Percentiles rank a stretch among this genome's conserved stretches.
Evolutionary conservation across 257 asterid genomes (phyloP).

Genomic region (Capsicum pubescens): DNA sequence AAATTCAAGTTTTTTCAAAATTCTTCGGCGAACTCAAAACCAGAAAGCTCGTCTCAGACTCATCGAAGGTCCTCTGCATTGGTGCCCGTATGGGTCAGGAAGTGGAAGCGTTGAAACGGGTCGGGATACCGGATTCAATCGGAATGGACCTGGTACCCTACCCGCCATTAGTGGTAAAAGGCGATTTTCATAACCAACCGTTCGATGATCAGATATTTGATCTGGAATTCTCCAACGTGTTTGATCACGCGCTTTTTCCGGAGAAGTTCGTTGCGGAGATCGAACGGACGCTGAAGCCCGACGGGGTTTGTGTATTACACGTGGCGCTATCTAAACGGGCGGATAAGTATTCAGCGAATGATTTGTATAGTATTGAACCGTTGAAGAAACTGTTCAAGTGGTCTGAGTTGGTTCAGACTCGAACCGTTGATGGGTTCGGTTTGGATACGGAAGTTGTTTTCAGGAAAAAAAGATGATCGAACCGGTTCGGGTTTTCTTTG

Average conservation of each 20-base stretch:
- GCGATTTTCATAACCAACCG: constrained; percentile 91
- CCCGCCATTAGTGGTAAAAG: constrained; percentile 87
- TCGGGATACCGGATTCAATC: constrained; percentile 69
- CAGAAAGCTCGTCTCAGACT: constrained; percentile 45
- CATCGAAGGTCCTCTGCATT: constrained; percentile 67
- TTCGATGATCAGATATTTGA: constrained; percentile 66
- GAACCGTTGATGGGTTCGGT: constrained; percentile 81
- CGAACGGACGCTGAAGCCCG: constrained; percentile 73
- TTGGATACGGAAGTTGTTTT: constrained; percentile 89
- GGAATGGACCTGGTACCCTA: constrained; percentile 90
- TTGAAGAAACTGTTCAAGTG: constrained; percentile 69
- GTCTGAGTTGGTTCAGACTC: constrained; percentile 63
- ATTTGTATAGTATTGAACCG: constrained; percentile 75
- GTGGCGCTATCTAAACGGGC: constrained; percentile 67
- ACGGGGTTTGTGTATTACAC: constrained; percentile 86
- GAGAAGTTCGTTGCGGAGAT: constrained; percentile 77
- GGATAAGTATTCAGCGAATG: constrained; percentile 91
- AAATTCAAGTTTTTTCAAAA: constrained; percentile 63
- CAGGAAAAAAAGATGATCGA: constrained; percentile 45
- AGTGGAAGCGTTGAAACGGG: constrained; percentile 74
- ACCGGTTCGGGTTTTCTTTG: neutral
- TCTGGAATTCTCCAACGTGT: constrained; percentile 90
- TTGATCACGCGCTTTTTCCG: constrained; percentile 95
- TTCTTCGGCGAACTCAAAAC: constrained; percentile 61
- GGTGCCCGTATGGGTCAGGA: constrained; percentile 98